phyloP scores from a whole-genome alignment of 768 basidiomycete species.

The Kwoniella heveanensis region DNA sequence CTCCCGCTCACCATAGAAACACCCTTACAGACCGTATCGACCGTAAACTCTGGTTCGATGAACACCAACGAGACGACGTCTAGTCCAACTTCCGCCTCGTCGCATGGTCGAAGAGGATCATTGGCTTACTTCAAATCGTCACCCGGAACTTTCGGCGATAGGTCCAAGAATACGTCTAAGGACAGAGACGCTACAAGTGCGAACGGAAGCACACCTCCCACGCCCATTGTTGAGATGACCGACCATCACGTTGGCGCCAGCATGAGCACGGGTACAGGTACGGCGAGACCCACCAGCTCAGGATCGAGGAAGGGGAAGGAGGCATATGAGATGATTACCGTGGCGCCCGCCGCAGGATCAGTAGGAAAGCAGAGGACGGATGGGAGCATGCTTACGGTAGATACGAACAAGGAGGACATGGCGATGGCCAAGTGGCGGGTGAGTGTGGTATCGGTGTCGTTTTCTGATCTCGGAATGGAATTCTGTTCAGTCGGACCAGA shows the following conservation, averaged over 20 bases:
- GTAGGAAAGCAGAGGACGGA: background rate
- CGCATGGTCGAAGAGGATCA: slow-evolving; percentile 9
- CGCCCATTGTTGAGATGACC: background rate
- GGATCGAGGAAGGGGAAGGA: slow-evolving; percentile 26
- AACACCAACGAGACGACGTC: too few species aligned
- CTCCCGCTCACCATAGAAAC: background rate
- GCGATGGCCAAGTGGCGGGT: slow-evolving; percentile 50
- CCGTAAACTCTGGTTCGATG: background rate
- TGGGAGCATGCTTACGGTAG: background rate
- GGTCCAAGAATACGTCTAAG: background rate
- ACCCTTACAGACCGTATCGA: background rate
- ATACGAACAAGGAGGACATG: slow-evolving; percentile 33
- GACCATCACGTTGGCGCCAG: background rate
- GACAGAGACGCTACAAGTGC: background rate
- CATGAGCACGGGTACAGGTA: too few species aligned
- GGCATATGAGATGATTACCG: slow-evolving; percentile 13
- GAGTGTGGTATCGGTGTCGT: slow-evolving; percentile 20
- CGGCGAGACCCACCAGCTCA: slow-evolving; percentile 14
- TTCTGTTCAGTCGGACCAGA: too few species aligned
- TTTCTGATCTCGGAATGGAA: too few species aligned
- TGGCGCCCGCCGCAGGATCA: background rate
- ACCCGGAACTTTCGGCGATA: background rate
- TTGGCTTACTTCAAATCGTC: slow-evolving; percentile 5
- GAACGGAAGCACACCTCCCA: background rate
- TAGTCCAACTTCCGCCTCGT: background rate